Evolutionary conservation across 192 early-diverging fungal genomes (phyloP).

Genomic region (Umbelopsis sp.): DNA sequence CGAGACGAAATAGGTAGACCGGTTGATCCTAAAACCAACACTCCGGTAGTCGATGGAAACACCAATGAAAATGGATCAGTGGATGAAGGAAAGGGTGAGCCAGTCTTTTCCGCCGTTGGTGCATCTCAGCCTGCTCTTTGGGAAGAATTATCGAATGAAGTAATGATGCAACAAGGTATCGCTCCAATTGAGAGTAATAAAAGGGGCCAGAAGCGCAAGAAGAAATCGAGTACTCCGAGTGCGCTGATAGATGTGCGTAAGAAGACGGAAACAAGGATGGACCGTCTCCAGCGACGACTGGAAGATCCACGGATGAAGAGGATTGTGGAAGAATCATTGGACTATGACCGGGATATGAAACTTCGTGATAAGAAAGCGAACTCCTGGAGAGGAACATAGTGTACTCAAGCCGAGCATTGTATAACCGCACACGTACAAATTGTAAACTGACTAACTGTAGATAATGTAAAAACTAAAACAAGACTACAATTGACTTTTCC

Average conservation of each 20-base stretch:
- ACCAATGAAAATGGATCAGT: conserved; percentile 18
- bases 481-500: too few species aligned
- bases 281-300: conserved; percentile 37
- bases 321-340: conserved; percentile 30
- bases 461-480: not conserved
- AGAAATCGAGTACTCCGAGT: conserved; percentile 27
- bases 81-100: conserved; percentile 18
- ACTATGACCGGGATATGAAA: conserved; percentile 32
- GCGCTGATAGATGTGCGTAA: conserved; percentile 51
- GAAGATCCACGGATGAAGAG: conserved; percentile 19
- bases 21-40: conserved; percentile 24
- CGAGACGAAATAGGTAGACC: conserved; percentile 59
- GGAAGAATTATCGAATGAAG: conserved; percentile 53
- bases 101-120: conserved; percentile 4
- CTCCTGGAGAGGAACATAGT: conserved; percentile 12
- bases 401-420: not conserved
- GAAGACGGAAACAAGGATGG: conserved; percentile 34
- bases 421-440: not conserved
- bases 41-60: conserved; percentile 14
- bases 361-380: conserved; percentile 25
- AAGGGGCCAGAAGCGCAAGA: not conserved
- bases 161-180: conserved; percentile 44
- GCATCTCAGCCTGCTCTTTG: conserved; percentile 34
- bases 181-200: not conserved
- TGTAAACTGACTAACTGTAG: not conserved